Percentiles rank a stretch among this genome's conserved stretches.
phyloP scores from a whole-genome alignment of 805 yeast species.

The Metschnikowia henanensis region DNA sequence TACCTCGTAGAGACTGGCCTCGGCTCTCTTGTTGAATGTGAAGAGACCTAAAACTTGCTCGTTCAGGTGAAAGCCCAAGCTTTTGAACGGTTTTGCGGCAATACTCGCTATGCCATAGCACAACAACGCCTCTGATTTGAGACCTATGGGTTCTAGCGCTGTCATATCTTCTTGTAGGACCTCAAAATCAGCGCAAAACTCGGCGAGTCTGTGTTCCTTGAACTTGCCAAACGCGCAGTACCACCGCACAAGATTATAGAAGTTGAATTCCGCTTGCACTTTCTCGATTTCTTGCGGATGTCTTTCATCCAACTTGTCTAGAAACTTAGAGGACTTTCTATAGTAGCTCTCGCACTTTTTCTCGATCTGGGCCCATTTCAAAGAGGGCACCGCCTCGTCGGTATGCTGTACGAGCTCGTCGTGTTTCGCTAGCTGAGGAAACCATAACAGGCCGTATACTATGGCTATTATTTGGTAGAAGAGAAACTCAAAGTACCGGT shows the following conservation, averaged over 20 bases:
- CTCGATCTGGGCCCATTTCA: constrained; percentile 17
- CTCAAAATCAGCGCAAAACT: constrained; percentile 26
- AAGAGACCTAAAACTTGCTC: constrained; percentile 25
- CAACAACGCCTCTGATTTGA: constrained; percentile 19
- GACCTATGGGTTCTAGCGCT: background rate
- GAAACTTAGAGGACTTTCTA: constrained; percentile 21
- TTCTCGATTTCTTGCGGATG: constrained; percentile 1
- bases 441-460: constrained; percentile 25
- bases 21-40: constrained; percentile 4
- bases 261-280: constrained; percentile 21
- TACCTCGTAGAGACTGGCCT: constrained; percentile 11
- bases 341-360: constrained; percentile 26
- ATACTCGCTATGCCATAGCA: constrained; percentile 27
- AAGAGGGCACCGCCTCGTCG: constrained; percentile 5
- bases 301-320: constrained; percentile 9
- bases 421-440: constrained; percentile 9
- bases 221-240: constrained; percentile 24
- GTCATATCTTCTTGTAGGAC: constrained; percentile 11
- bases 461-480: constrained; percentile 26
- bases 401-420: constrained; percentile 6
- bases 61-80: constrained; percentile 15
- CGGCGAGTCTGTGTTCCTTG: constrained; percentile 26
- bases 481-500: constrained; percentile 29
- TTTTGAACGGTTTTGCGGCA: constrained; percentile 31
- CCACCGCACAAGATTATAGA: constrained; percentile 24